A percentile compares a stretch with the other conserved stretches of the same genome.
Conservation (phyloP, 768 basidiomycete species). For the Phlegmacium glaucopus region DNA sequence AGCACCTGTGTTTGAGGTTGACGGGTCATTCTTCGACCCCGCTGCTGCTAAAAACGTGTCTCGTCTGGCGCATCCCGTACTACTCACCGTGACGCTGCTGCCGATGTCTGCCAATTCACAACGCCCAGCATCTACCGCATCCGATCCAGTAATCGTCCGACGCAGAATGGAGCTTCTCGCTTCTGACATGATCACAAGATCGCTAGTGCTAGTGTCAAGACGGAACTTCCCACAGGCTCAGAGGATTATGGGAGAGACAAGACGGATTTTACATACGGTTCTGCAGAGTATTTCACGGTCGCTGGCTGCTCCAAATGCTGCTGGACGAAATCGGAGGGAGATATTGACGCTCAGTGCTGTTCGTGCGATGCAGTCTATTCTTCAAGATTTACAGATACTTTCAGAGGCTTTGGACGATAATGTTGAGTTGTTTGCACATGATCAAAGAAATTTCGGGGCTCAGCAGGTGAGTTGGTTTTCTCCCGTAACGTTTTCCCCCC, state of each 20-base stretch:
- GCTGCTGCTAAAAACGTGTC: slow-evolving; percentile 79
- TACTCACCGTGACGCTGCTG: slow-evolving; percentile 91
- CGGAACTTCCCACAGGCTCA: slow-evolving; percentile 90
- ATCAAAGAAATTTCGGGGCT: slow-evolving; percentile 93
- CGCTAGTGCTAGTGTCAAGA: slow-evolving; percentile 86
- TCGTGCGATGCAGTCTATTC: slow-evolving; percentile 76
- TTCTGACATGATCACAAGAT: slow-evolving; percentile 96
- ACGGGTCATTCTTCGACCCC: slow-evolving; percentile 94
- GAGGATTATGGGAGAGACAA: slow-evolving; percentile 87
- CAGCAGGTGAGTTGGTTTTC: slow-evolving; percentile 69
- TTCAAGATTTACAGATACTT: slow-evolving; percentile 84
- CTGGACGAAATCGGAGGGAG: slow-evolving; percentile 73
- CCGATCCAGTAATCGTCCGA: slow-evolving; percentile 88
- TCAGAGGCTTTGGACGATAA: slow-evolving; percentile 90
- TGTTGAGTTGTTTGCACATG: slow-evolving; percentile 87
- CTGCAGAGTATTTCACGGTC: slow-evolving; percentile 78
- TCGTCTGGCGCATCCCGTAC: slow-evolving; percentile 85
- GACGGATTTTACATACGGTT: slow-evolving; percentile 88
- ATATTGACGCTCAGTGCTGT: slow-evolving; percentile 68
- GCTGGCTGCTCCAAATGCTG: slow-evolving; percentile 53
- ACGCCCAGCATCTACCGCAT: slow-evolving; percentile 46
- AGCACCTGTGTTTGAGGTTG: slow-evolving; percentile 93
- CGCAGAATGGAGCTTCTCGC: slow-evolving; percentile 95
- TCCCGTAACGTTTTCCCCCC: not conserved
- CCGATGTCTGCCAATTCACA: slow-evolving; percentile 36